Base-by-base conservation (phyloP, 192 early-diverging fungal species). In the Pilobolus umbonatus region DNA sequence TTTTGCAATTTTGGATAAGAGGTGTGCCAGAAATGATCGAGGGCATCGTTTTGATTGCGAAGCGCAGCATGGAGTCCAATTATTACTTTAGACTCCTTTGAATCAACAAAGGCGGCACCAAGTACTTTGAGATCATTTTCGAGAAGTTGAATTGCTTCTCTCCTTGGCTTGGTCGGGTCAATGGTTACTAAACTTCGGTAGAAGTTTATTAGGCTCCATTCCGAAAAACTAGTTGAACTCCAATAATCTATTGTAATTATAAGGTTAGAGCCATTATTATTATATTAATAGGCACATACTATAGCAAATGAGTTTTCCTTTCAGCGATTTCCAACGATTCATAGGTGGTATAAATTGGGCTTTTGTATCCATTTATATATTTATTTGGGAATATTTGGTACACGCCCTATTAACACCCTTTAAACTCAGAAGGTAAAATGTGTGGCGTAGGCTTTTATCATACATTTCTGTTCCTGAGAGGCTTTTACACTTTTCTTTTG, bases 171-270 rank as follows among this genome's bases (percentile, higher is more conserved):
- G 47, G 47, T 49, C 47, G 47, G 47, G 47, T 49, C 47, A 49
- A 49, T 49, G 47, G 22, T 29, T 49, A 30, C 47, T 49, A 49
- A 49, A 49, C 28, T 49, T 49, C 29, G 47, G 47, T 49, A 49
- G 47, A 49, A 49, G 47, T 49, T 49, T 49, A 49, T 49, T 49
- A 49, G 47, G 47, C 47, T 49, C 47, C 47, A 49, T 49, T 49
- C 28, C 47, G 47, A 49, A 49, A 49, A 49, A 49, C 22, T 49
- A 30, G 47, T 49, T 49, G 47, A 49, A 29, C 47, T 49, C 47
- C 47, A 49, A 49, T 49, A 49, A 28, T 29, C 47, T 49, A 49
- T 49, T 49, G 47, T 49, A 49, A 49, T 29, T 49, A 49, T 49
- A 24, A 30, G 47, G 47, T 49, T 49, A 49, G 47, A 49, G 47